Percentiles rank a stretch among this genome's conserved stretches.
phyloP scores from a whole-genome alignment of 2,329 filamentous ascomycete species.

The Trichothecium roseum region DNA sequence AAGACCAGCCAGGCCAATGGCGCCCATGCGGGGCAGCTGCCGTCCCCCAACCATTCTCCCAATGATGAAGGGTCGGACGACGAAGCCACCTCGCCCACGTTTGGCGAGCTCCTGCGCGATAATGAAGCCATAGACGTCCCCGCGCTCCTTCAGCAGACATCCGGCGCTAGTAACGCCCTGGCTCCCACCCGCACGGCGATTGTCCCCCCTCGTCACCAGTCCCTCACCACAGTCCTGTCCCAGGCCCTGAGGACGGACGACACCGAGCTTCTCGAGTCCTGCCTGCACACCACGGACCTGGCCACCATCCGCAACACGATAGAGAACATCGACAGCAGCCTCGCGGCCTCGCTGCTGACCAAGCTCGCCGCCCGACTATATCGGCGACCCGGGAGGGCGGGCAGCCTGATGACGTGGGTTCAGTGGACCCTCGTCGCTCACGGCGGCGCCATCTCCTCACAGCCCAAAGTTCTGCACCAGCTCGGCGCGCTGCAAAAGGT shows the following conservation, averaged over 20 bases:
- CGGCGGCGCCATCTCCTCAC: constrained; percentile 79
- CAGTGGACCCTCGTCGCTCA: constrained; percentile 91
- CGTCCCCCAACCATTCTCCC: constrained; percentile 12
- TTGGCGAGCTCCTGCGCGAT: constrained; percentile 75
- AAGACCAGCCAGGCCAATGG: constrained; percentile 8
- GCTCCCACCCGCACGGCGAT: constrained; percentile 33
- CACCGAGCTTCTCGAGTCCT: constrained; percentile 79
- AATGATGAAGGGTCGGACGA: constrained; percentile 32
- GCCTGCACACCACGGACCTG: constrained; percentile 70
- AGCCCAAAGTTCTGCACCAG: constrained; percentile 71
- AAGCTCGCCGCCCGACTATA: constrained; percentile 83
- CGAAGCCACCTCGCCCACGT: constrained; percentile 53
- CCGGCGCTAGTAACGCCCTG: constrained; percentile 16
- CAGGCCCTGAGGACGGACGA: constrained; percentile 93
- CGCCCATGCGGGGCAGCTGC: constrained; percentile 9
- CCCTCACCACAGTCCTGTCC: constrained; percentile 82
- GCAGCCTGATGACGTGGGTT: constrained; percentile 87
- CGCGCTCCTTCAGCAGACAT: constrained; percentile 39
- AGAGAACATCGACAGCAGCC: constrained; percentile 74
- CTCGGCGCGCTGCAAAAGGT: constrained; percentile 76
- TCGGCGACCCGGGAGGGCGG: constrained; percentile 77
- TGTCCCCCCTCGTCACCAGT: constrained; percentile 60
- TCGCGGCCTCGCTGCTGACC: constrained; percentile 69
- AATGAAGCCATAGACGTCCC: constrained; percentile 69
- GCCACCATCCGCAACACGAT: constrained; percentile 78